Percentiles rank a stretch among this genome's conserved stretches.
Conservation (phyloP, 2,329 filamentous ascomycete species). For the Daldinia eschscholtzii region DNA sequence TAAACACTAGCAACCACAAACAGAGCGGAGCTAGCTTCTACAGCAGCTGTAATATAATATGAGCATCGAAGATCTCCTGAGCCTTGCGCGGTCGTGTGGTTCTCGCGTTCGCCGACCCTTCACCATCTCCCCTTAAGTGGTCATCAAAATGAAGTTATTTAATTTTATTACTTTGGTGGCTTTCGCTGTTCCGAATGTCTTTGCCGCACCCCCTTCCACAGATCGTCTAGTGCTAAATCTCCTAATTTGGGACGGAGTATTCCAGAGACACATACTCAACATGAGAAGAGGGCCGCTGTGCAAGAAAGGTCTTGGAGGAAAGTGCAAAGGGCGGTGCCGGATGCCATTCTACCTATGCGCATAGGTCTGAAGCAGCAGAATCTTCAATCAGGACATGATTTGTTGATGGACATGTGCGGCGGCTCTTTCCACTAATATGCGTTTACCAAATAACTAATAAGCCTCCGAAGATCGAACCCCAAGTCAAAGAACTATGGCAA, state of each 20-base stretch:
- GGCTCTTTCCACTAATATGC: background rate
- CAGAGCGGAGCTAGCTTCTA: slow-evolving; percentile 27
- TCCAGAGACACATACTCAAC: slow-evolving; percentile 45
- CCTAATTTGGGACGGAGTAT: slow-evolving; percentile 38
- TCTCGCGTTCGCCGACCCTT: slow-evolving; percentile 14
- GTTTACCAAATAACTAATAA: slow-evolving; percentile 26
- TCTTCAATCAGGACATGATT: slow-evolving; percentile 44
- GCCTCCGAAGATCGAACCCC: slow-evolving; percentile 51
- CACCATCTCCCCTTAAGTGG: slow-evolving; percentile 14
- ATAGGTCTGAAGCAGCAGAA: slow-evolving; percentile 49
- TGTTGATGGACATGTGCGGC: slow-evolving; percentile 50
- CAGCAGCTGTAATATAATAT: slow-evolving; percentile 30
- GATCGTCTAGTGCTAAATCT: background rate
- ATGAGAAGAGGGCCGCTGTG: slow-evolving; percentile 44
- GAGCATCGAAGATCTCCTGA: slow-evolving; percentile 12
- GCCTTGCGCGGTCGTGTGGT: slow-evolving; percentile 9
- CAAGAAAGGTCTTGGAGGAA: slow-evolving; percentile 45
- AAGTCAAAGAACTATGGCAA: slow-evolving; percentile 56
- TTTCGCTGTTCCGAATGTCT: slow-evolving; percentile 31
- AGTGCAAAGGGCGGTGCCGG: slow-evolving; percentile 42
- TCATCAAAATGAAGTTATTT: slow-evolving; percentile 43
- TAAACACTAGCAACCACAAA: slow-evolving; percentile 27
- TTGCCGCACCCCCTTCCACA: slow-evolving; percentile 41
- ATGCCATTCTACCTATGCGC: slow-evolving; percentile 47
- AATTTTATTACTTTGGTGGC: slow-evolving; percentile 34